Percentiles rank a stretch among this genome's conserved stretches.
Conservation (phyloP, 345 rosid genomes). For the Bretschneidera sinensis region DNA sequence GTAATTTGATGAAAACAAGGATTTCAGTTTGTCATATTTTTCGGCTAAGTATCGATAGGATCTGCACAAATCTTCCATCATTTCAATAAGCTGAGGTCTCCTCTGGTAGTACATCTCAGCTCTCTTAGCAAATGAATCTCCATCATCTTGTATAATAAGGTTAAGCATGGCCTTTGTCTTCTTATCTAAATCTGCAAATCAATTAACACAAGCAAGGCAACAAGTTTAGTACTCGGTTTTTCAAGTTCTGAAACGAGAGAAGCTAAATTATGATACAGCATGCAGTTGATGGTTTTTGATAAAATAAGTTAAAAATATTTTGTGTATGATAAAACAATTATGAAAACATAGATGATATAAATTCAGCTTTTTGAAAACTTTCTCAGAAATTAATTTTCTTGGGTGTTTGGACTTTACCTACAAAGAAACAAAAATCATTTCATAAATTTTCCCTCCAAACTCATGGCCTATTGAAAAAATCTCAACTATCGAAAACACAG, state of each 20-base stretch:
- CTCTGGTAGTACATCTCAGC: constrained; percentile 48
- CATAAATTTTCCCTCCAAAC: too few species aligned
- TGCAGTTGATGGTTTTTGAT: neutral
- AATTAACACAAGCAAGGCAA: neutral
- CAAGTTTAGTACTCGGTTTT: too few species aligned
- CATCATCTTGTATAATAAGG: constrained; percentile 35
- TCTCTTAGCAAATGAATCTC: constrained; percentile 44
- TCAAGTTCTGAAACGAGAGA: too few species aligned
- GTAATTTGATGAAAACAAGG: neutral
- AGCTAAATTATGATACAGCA: constrained; percentile 9
- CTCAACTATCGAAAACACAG: too few species aligned
- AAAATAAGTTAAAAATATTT: too few species aligned
- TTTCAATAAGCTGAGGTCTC: constrained; percentile 38
- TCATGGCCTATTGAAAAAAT: too few species aligned
- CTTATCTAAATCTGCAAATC: constrained; percentile 36
- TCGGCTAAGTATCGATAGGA: constrained; percentile 38
- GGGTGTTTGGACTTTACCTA: too few species aligned
- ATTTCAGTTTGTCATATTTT: constrained; percentile 23
- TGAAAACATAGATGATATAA: too few species aligned
- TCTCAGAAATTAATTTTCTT: too few species aligned
- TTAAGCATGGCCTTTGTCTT: constrained; percentile 34
- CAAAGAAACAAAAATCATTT: too few species aligned
- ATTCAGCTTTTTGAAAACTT: too few species aligned
- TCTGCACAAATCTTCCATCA: constrained; percentile 39
- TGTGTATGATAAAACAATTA: too few species aligned